These are phyloP conservation scores for Pilaira anomala DNA, from an alignment of 192 early-diverging fungal species.

Conservation along the genomic window DNA sequence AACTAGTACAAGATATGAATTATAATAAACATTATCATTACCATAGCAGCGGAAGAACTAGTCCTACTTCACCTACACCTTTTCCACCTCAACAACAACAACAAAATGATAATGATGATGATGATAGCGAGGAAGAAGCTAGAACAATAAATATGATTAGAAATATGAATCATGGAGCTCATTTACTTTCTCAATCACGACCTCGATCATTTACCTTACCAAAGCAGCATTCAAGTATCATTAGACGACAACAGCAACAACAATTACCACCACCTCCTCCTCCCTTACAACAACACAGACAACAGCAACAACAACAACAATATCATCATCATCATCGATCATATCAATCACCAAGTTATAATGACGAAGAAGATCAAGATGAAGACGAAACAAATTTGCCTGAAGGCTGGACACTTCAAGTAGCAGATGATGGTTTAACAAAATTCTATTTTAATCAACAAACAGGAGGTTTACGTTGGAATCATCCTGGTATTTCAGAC, in stretches of 20 bases:
- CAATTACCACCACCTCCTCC: not conserved
- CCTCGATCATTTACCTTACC: too few relatives aligned
- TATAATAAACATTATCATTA: too few relatives aligned
- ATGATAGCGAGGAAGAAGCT: too few relatives aligned
- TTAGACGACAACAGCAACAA: not conserved
- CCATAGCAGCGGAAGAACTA: too few relatives aligned
- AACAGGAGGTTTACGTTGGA: conserved; percentile 39
- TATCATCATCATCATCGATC: not conserved
- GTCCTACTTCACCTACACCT: not conserved
- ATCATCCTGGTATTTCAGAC: conserved; percentile 26
- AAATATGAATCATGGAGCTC: too few relatives aligned
- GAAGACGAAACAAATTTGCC: not conserved
- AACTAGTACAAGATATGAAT: not conserved
- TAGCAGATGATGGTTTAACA: conserved; percentile 35
- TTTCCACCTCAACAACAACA: not conserved
- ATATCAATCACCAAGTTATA: not conserved
- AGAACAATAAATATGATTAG: too few relatives aligned
- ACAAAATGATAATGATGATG: too few relatives aligned
- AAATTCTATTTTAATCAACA: conserved; percentile 36
- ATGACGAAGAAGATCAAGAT: not conserved
- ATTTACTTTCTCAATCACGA: too few relatives aligned
- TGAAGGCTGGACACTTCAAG: conserved; percentile 22
- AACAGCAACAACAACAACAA: conserved; percentile 14
- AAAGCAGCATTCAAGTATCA: too few relatives aligned
- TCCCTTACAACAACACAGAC: conserved; percentile 6